Conservation (phyloP, 2,329 filamentous ascomycete species). For the Blastomyces parvus region DNA sequence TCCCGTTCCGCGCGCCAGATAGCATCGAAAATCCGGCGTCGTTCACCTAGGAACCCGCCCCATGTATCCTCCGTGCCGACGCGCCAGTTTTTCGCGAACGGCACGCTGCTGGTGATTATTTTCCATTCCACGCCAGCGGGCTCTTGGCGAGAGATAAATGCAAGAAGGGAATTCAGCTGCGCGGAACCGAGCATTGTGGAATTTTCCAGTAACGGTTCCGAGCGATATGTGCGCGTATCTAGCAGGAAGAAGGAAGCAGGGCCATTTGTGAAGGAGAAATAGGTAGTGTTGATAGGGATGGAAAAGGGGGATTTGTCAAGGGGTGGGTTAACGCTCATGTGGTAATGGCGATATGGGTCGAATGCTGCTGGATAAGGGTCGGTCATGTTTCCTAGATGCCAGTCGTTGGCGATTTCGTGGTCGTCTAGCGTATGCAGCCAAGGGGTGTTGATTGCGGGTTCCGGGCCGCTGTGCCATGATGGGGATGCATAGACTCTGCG, state of each 20-base stretch:
- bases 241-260: constrained; percentile 91
- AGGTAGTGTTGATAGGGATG: constrained; percentile 56
- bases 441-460: constrained; percentile 57
- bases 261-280: constrained; percentile 81
- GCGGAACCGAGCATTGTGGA: constrained; percentile 81
- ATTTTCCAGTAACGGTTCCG: constrained; percentile 37
- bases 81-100: constrained; percentile 96
- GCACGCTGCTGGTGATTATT: constrained; percentile 78
- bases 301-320: constrained; percentile 40
- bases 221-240: constrained; percentile 82
- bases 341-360: constrained; percentile 80
- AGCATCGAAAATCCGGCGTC: constrained; percentile 67
- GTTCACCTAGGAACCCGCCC: constrained; percentile 81
- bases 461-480: constrained; percentile 60
- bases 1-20: constrained; percentile 78
- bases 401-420: constrained; percentile 93
- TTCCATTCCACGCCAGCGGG: constrained; percentile 82
- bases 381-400: constrained; percentile 65
- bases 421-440: constrained; percentile 98
- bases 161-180: constrained; percentile 70
- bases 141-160: constrained; percentile 63
- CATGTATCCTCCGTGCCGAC: constrained; percentile 84
- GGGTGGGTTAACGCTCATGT: constrained; percentile 76
- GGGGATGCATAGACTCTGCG: constrained; percentile 92
- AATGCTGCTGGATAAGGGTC: constrained; percentile 70